phyloP scores from a whole-genome alignment of 2,329 filamentous ascomycete genomes.

The Colletotrichum lini region DNA sequence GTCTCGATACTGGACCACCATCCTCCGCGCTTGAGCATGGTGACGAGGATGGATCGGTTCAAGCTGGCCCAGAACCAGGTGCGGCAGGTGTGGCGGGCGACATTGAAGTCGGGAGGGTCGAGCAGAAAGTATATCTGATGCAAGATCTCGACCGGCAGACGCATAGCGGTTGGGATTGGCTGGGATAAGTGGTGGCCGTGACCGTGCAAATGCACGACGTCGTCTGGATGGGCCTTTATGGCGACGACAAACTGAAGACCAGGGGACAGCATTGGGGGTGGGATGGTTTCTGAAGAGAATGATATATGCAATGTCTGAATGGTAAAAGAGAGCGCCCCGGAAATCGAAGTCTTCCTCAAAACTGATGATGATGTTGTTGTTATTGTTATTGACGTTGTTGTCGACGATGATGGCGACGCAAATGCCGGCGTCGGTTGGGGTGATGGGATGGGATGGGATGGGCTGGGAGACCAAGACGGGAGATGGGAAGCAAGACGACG shows the following conservation, averaged over 20 bases:
- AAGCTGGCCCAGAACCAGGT: slow-evolving; percentile 72
- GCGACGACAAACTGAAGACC: not conserved
- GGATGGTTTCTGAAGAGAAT: not conserved
- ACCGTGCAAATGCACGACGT: not conserved
- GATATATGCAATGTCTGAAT: not conserved
- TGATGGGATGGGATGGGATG: not conserved
- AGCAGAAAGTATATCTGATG: slow-evolving; percentile 54
- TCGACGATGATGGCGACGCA: not conserved
- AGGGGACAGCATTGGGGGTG: not conserved
- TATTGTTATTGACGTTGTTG: no score
- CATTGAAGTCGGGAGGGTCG: slow-evolving; percentile 65
- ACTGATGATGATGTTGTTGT: not conserved
- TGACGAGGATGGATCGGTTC: slow-evolving; percentile 62
- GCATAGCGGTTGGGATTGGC: slow-evolving; percentile 43
- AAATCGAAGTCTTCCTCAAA: not conserved
- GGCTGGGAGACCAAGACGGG: not conserved
- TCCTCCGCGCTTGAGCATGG: slow-evolving; percentile 69
- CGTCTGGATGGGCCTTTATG: not conserved
- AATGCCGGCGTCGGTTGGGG: not conserved
- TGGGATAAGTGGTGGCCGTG: not conserved
- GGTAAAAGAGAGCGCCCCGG: not conserved
- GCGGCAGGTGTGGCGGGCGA: slow-evolving; percentile 71
- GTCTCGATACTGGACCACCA: slow-evolving; percentile 61
- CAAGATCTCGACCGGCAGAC: slow-evolving; percentile 54
- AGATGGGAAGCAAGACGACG: not conserved